Evolutionary conservation across 345 rosid genomes (phyloP), one percentile per base, ranked within the genome.

Genomic region (Nephelium lappaceum): DNA sequence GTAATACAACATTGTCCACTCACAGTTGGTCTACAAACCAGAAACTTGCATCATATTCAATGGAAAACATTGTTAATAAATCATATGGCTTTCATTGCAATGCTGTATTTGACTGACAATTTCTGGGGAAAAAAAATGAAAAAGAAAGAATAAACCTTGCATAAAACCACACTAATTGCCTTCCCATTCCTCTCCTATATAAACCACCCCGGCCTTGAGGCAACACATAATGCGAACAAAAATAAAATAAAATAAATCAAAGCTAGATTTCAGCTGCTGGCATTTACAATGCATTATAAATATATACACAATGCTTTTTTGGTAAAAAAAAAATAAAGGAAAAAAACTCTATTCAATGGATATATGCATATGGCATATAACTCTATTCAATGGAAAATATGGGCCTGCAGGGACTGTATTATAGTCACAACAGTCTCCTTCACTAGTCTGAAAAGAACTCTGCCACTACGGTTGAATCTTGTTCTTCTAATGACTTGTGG

Each of bases 391-490:
- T 31, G 36, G 36, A 31, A 31, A 1, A 31, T 45, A 45, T 5
- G 51, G 12, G 51, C 8, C 14, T 51, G 57, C 18, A 14, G 57
- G 18, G 57, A 51, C 57, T 51, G 8, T n/a, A 60, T n/a, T 5
- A 53, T 53, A 53, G 58, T 53, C 21, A 19, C 58, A 53, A 53
- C 58, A 53, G 21, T 57, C 74, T 47, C 58, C 51, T 63, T 53
- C 67, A 70, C 71, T 73, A 89, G 74, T 88, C 92, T 3, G 84
- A 85, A 78, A 89, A 85, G 18, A 81, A 76, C 72, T 78, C 87
- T 11, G 86, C 91, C 47, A 75, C 69, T 78, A 85, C 91, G 4
- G 80, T 78, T 76, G 72, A 86, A 24, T 86, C 85, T 49, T 74
- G 70, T 68, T 82, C 85, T 18, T 27, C 68, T 27, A 55, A 66